Evolutionary conservation across 768 basidiomycete species (phyloP).

Genomic region (Boletales sp.): DNA sequence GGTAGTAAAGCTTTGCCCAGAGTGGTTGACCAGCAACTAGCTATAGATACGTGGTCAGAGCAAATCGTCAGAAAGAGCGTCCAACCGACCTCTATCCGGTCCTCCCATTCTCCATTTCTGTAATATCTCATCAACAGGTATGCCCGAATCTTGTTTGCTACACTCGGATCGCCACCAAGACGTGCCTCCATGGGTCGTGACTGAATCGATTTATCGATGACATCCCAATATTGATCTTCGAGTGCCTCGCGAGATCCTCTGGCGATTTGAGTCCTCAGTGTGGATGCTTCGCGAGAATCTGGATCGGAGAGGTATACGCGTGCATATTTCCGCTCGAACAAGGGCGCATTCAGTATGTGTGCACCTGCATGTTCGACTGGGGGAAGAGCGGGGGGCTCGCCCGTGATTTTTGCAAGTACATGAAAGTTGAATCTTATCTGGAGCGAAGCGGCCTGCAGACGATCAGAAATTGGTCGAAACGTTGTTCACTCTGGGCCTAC

Average conservation of each 20-base stretch:
- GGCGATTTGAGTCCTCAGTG: slow-evolving; percentile 70
- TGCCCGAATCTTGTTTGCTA: slow-evolving; percentile 85
- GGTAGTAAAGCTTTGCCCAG: slow-evolving; percentile 91
- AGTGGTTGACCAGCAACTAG: slow-evolving; percentile 78
- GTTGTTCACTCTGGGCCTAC: slow-evolving; percentile 30
- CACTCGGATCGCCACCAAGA: slow-evolving; percentile 84
- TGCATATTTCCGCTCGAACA: slow-evolving; percentile 82
- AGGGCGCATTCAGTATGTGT: slow-evolving; percentile 75
- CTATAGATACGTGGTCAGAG: slow-evolving; percentile 38
- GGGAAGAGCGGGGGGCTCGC: slow-evolving; percentile 69
- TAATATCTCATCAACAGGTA: slow-evolving; percentile 86
- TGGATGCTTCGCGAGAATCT: slow-evolving; percentile 61
- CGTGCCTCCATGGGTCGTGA: slow-evolving; percentile 79
- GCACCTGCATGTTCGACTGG: slow-evolving; percentile 77
- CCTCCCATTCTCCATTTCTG: slow-evolving; percentile 74
- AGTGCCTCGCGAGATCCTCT: slow-evolving; percentile 76
- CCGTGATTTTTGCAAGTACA: slow-evolving; percentile 71
- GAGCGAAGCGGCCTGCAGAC: slow-evolving; percentile 42
- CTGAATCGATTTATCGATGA: slow-evolving; percentile 79
- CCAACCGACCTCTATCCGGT: slow-evolving; percentile 72
- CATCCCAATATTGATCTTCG: slow-evolving; percentile 82
- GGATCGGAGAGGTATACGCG: slow-evolving; percentile 67
- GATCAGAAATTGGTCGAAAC: slow-evolving; percentile 1
- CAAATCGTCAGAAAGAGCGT: slow-evolving; percentile 40
- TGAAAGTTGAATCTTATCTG: slow-evolving; percentile 72